Conservation (phyloP, 371 early-diverging fungal genomes). For the Gilbertella persicaria region DNA sequence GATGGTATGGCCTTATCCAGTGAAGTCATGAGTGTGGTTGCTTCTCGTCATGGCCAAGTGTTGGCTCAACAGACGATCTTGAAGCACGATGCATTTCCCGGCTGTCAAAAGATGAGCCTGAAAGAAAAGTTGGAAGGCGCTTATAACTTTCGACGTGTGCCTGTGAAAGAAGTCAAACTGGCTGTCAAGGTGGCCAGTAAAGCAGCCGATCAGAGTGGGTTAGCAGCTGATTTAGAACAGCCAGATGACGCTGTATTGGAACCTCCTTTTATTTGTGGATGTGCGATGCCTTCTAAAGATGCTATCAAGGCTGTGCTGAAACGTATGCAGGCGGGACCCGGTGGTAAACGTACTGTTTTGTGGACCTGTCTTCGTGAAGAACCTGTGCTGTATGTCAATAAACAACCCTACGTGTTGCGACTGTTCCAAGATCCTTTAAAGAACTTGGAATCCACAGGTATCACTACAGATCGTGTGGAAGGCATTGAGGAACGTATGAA, state of each 20-base stretch:
- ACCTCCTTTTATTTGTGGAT: conserved; percentile 58
- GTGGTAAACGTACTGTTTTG: conserved; percentile 45
- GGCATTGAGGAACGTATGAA: conserved; percentile 72
- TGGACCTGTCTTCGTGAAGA: conserved; percentile 82
- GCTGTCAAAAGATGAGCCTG: conserved; percentile 60
- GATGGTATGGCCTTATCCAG: conserved; percentile 61
- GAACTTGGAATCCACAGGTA: conserved; percentile 73
- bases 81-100: conserved; percentile 64
- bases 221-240: conserved; percentile 17
- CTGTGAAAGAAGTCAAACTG: conserved; percentile 21
- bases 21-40: conserved; percentile 59
- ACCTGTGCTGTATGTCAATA: conserved; percentile 75
- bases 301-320: conserved; percentile 55
- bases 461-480: conserved; percentile 68
- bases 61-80: conserved; percentile 58
- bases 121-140: conserved; percentile 61
- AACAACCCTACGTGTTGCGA: conserved; percentile 64
- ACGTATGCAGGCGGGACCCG: conserved; percentile 55
- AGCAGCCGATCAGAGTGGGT: conserved; percentile 40
- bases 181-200: conserved; percentile 30
- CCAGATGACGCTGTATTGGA: conserved; percentile 6
- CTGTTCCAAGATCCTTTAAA: conserved; percentile 63
- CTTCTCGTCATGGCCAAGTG: conserved; percentile 51
- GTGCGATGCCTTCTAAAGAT: conserved; percentile 69
- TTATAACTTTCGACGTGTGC: conserved; percentile 55